Conservation (phyloP, 495 filamentous ascomycete species). For the Penicillium salamii region DNA sequence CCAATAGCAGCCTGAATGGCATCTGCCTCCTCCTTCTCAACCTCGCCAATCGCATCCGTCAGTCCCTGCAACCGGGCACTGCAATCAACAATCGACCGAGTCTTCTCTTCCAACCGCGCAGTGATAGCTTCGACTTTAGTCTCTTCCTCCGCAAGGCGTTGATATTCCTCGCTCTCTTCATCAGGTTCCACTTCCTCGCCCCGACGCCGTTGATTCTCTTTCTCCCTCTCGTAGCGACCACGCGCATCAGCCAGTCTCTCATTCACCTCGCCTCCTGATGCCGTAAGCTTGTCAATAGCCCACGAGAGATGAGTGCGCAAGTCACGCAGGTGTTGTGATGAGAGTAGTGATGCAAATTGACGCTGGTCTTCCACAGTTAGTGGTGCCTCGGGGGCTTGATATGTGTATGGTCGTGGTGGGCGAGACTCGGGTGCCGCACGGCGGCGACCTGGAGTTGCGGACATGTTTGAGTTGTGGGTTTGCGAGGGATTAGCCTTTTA, state of each 20-base stretch:
- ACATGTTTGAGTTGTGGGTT: conserved; percentile 2
- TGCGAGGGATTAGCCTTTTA: neutral
- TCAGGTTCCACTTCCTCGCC: conserved; percentile 7
- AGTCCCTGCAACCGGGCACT: conserved; percentile 33
- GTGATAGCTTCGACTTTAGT: conserved; percentile 31
- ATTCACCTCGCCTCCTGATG: conserved; percentile 46
- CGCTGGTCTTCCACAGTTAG: conserved; percentile 35
- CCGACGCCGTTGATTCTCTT: conserved; percentile 13
- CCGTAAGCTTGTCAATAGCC: conserved; percentile 36
- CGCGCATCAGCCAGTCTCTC: conserved; percentile 39
- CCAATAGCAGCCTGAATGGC: conserved; percentile 7
- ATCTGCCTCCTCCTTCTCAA: conserved; percentile 29
- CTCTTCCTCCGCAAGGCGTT: conserved; percentile 28
- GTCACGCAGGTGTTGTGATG: conserved; percentile 25
- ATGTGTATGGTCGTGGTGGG: conserved; percentile 24
- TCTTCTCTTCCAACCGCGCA: conserved; percentile 34
- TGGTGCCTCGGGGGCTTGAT: conserved; percentile 55
- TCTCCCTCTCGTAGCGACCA: conserved; percentile 28
- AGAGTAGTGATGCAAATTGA: conserved; percentile 31
- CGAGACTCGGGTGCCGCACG: conserved; percentile 11
- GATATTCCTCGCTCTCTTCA: conserved; percentile 13
- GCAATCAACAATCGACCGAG: conserved; percentile 40
- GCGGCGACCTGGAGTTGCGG: conserved; percentile 19
- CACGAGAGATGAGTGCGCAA: conserved; percentile 36
- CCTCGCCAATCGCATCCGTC: conserved; percentile 24